A percentile compares a stretch with the other conserved stretches of the same genome.
Conservation (phyloP, 352 stramenopile species). For the Pythium guiyangense region DNA sequence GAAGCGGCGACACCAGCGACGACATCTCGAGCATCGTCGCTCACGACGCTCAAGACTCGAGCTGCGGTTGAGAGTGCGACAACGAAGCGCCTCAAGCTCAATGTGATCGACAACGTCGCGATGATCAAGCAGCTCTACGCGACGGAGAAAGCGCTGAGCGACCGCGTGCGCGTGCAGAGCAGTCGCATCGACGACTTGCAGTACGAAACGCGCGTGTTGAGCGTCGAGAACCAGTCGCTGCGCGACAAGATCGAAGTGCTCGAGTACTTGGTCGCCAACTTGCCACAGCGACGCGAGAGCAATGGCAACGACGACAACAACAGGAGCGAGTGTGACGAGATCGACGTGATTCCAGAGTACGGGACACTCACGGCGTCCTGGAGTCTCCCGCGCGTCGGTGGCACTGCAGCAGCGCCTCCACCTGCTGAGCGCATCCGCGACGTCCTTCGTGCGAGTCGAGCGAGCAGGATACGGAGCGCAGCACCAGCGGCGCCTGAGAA, state of each 20-base stretch:
- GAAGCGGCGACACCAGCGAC: too few relatives aligned
- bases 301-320: background rate
- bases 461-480: slow-evolving; percentile 1
- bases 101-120: slow-evolving; percentile 53
- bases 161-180: slow-evolving; percentile 18
- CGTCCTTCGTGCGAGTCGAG: slow-evolving; percentile 7
- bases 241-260: slow-evolving; percentile 56
- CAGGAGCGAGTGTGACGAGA: slow-evolving; percentile 7
- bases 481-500: background rate
- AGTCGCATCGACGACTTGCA: slow-evolving; percentile 20
- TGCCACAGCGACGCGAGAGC: slow-evolving; percentile 2
- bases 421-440: slow-evolving; percentile 19
- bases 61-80: slow-evolving; percentile 4
- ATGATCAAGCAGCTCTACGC: slow-evolving; percentile 52
- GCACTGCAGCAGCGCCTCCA: slow-evolving; percentile 2
- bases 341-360: slow-evolving; percentile 33
- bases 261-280: slow-evolving; percentile 37
- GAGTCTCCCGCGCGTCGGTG: slow-evolving; percentile 4
- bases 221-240: slow-evolving; percentile 50
- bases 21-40: too few relatives aligned
- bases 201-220: slow-evolving; percentile 36
- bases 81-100: slow-evolving; percentile 32
- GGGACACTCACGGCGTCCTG: slow-evolving; percentile 14
- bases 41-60: background rate
- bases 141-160: slow-evolving; percentile 36